A percentile compares a stretch with the other conserved stretches of the same genome.
Evolutionary conservation across 257 asterid species (phyloP).

Genomic region (Lithospermum erythrorhizon): DNA sequence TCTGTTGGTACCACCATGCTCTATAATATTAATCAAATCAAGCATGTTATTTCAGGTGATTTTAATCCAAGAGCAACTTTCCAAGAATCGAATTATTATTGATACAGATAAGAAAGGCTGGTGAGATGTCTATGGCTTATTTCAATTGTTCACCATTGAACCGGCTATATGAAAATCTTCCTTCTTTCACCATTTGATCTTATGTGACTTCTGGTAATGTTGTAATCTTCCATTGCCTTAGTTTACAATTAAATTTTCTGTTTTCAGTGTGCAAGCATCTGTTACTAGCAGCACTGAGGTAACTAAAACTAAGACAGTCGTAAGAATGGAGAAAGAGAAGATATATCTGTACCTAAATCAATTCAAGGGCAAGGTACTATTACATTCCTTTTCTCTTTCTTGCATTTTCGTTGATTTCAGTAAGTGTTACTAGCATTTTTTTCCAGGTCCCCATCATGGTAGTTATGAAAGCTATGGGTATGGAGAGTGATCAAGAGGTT

Average conservation of each 20-base stretch:
- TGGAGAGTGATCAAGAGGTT: slow-evolving; percentile 98
- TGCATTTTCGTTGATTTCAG: slow-evolving; percentile 7
- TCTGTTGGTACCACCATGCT: slow-evolving; percentile 3
- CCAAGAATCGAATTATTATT: slow-evolving; percentile 88
- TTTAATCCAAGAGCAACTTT: slow-evolving; percentile 94
- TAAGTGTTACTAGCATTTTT: slow-evolving; percentile 7
- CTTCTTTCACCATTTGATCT: not conserved
- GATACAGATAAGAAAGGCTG: slow-evolving; percentile 83
- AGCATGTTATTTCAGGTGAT: slow-evolving; percentile 48
- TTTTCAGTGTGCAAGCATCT: slow-evolving; percentile 86
- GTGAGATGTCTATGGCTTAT: slow-evolving; percentile 28
- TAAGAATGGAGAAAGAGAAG: slow-evolving; percentile 84
- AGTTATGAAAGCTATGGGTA: slow-evolving; percentile 94
- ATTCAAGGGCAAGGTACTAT: slow-evolving; percentile 55
- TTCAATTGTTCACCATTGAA: not conserved
- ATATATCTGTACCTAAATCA: slow-evolving; percentile 58
- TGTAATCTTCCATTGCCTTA: slow-evolving; percentile 1
- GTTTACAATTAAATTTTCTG: slow-evolving; percentile 14
- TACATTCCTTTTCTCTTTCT: slow-evolving; percentile 8
- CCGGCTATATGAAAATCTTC: not conserved
- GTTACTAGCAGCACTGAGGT: slow-evolving; percentile 75
- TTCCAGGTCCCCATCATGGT: slow-evolving; percentile 83
- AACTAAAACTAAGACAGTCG: slow-evolving; percentile 66
- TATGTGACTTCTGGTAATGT: not conserved
- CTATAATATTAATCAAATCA: slow-evolving; percentile 13